These are phyloP conservation scores for Urochloa ruziziensis DNA, from an alignment of 176 grass and related monocot genomes.

Conservation along the genomic window DNA sequence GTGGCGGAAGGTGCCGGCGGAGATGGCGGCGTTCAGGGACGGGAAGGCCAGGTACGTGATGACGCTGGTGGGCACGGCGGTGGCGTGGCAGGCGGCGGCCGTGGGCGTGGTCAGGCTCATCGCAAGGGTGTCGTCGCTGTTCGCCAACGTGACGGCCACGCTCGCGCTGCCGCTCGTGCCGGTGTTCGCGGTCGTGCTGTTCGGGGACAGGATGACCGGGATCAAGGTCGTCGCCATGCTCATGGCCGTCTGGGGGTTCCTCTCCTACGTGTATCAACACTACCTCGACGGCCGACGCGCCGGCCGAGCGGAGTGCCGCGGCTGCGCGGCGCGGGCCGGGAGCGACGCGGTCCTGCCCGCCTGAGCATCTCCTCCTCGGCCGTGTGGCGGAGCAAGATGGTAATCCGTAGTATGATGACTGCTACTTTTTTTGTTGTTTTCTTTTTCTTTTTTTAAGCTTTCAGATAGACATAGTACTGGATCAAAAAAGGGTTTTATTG, in stretches of 20 bases:
- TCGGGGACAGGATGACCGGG: slow-evolving; percentile 71
- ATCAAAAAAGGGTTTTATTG: no score
- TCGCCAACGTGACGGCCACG: slow-evolving; percentile 78
- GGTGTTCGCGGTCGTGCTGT: slow-evolving; percentile 69
- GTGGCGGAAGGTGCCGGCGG: slow-evolving; percentile 38
- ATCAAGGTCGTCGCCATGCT: slow-evolving; percentile 70
- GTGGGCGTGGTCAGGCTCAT: slow-evolving; percentile 49
- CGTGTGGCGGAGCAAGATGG: not conserved
- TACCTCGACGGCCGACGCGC: slow-evolving; percentile 51
- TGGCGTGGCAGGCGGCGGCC: slow-evolving; percentile 52
- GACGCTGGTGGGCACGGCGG: slow-evolving; percentile 54
- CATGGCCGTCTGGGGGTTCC: slow-evolving; percentile 84
- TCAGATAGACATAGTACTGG: not conserved
- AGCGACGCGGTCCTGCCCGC: not conserved
- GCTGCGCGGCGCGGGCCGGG: slow-evolving; percentile 1
- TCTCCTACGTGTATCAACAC: slow-evolving; percentile 83
- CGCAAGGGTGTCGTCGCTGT: slow-evolving; percentile 62
- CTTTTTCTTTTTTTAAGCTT: not conserved
- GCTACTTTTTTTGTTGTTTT: not conserved
- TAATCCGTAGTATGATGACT: not conserved
- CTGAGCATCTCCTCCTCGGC: not conserved
- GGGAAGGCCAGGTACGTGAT: slow-evolving; percentile 57
- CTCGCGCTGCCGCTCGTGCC: slow-evolving; percentile 67
- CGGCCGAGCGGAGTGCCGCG: slow-evolving; percentile 14
- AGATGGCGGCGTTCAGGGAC: slow-evolving; percentile 52